Evolutionary conservation across 176 grass and related monocot species (phyloP).

Genomic region (Rhynchospora pubera): DNA sequence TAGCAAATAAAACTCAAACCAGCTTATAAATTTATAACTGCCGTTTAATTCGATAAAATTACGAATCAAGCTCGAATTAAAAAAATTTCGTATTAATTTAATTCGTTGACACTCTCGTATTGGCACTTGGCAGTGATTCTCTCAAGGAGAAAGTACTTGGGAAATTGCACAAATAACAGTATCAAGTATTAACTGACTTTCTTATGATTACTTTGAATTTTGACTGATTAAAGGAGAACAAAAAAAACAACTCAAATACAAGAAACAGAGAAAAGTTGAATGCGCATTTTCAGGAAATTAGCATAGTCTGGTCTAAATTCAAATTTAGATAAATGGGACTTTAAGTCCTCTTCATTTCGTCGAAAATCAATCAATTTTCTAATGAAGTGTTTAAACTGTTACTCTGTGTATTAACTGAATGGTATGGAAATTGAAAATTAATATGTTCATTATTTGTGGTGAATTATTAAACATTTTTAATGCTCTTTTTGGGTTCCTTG

Average conservation of each 20-base stretch:
- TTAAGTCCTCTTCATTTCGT: not conserved
- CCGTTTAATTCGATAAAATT: too few relatives aligned
- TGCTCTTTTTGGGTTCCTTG: not conserved
- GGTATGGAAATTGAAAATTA: not conserved
- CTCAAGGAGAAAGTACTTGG: not conserved
- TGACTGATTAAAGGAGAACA: not conserved
- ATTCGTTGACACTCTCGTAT: too few relatives aligned
- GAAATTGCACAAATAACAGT: not conserved
- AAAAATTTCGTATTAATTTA: too few relatives aligned
- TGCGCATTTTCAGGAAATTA: not conserved
- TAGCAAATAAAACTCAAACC: too few relatives aligned
- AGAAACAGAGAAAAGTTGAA: not conserved
- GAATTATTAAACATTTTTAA: not conserved
- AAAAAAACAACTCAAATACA: not conserved
- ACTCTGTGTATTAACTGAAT: not conserved
- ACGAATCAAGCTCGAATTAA: too few relatives aligned
- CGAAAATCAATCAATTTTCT: not conserved
- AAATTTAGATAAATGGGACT: not conserved
- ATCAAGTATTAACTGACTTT: not conserved
- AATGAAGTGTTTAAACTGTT: slow-evolving; percentile 3
- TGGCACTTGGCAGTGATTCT: slow-evolving; percentile 3
- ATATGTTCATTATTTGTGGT: not conserved
- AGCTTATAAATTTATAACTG: too few relatives aligned
- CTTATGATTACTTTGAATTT: not conserved
- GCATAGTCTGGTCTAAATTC: not conserved